These are phyloP conservation scores for Maudiozyma serrabonitensis DNA, from an alignment of 805 yeast genomes.

Conservation along the genomic window DNA sequence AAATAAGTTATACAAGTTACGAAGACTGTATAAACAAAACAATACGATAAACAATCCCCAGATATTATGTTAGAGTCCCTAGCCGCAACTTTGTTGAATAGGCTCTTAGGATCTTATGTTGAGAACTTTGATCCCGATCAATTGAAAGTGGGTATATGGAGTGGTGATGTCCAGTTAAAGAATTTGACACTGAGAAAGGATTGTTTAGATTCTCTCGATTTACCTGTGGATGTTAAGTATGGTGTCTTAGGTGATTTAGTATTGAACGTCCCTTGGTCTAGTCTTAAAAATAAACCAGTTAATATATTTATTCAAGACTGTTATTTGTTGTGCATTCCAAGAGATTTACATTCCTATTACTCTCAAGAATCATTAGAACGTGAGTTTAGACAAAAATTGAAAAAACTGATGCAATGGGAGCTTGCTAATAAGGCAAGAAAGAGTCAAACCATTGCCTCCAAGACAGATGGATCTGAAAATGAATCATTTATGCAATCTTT, in stretches of 20 bases:
- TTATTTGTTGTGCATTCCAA: conserved; percentile 72
- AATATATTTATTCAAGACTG: conserved; percentile 81
- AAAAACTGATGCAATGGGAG: conserved; percentile 57
- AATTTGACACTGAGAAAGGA: conserved; percentile 76
- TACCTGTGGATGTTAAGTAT: conserved; percentile 79
- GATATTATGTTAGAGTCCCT: conserved; percentile 29
- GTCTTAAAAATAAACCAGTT: conserved; percentile 85
- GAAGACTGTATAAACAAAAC: too few relatives aligned
- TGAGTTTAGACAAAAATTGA: conserved; percentile 56
- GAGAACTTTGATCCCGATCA: conserved; percentile 95
- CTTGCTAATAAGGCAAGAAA: conserved; percentile 36
- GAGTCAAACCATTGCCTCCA: conserved; percentile 28
- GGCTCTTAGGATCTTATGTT: conserved; percentile 45
- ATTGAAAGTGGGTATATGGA: conserved; percentile 91
- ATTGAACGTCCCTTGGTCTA: conserved; percentile 94
- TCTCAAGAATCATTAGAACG: conserved; percentile 45
- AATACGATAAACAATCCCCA: background rate
- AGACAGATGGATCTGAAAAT: conserved; percentile 37
- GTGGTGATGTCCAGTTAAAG: conserved; percentile 85
- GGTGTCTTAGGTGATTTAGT: conserved; percentile 88
- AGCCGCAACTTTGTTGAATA: conserved; percentile 28
- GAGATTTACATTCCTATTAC: conserved; percentile 37
- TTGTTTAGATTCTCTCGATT: conserved; percentile 72
- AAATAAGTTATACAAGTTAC: too few relatives aligned
- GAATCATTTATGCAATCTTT: conserved; percentile 82